Base-by-base conservation (phyloP, 257 asterid species). In the Nicotiana paniculata region DNA sequence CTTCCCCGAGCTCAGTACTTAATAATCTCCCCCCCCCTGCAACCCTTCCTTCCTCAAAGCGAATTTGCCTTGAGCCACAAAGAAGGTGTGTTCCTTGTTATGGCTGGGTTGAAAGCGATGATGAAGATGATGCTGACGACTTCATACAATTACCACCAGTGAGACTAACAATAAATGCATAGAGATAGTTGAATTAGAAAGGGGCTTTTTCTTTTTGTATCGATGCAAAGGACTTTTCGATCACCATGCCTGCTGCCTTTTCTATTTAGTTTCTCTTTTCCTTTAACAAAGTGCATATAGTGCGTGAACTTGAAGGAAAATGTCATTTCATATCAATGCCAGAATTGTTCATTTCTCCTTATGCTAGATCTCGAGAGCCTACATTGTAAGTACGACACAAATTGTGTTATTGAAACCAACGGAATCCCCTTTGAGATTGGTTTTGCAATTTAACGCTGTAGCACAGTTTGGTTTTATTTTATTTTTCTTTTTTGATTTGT, bases 51-150 rank as follows among this genome's bases (percentile, higher is more conserved):
- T 33, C 57, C 64, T 59, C 77, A 46, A 57, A 51, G 18, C 65
- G 33, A 32, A 64, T 35, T 54, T 4, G 63, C 53, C 6, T 46
- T 46, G 77, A 64, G 15, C 62, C 77, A 32, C 48, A 78, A 26
- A 37, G 24, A 46, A 81, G 67, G 55, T 26, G 66, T 32, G 6
- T 28, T 24, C 83, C 83, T 65, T 65, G 83, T 55, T 66, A 81
- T 81, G 83, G 83, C 10, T 81, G 83, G 83, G 51, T 81, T 55
- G 78, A 30, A 12, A 64, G 33, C 6, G 83, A 66, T 9, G 83
- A 65, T 12, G 83, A 81, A 16, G 78, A 80, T 13, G 83, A 81
- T 6, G 66, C 66, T 21, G 53, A 58, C 3, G 67, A 81, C 1
- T 51, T 66, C n/a, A n/a, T 81, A 17, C 13, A 30, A 53, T 54